phyloP scores from a whole-genome alignment of 1,139 yeast species.

The Arxiozyma bovina region DNA sequence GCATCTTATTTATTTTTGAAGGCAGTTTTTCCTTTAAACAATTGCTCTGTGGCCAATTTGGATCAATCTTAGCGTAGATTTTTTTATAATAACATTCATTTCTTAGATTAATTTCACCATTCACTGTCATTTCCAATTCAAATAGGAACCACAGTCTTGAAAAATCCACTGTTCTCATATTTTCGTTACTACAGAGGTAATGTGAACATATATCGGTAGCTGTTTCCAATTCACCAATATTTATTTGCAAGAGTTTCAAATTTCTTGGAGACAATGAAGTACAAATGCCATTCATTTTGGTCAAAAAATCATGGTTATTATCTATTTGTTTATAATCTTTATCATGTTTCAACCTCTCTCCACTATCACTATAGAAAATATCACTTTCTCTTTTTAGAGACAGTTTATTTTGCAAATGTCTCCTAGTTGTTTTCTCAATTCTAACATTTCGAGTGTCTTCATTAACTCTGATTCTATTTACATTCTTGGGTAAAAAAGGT shows the following conservation, averaged over 20 bases:
- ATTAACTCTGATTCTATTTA: neutral
- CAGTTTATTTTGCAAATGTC: neutral
- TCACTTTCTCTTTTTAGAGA: neutral
- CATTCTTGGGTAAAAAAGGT: neutral
- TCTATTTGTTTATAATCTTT: neutral
- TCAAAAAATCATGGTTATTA: neutral
- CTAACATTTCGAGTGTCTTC: neutral
- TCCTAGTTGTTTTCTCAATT: neutral
- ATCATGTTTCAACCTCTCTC: neutral
- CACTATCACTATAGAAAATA: neutral
- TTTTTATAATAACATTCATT: constrained; percentile 20
- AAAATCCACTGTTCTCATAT: constrained; percentile 8
- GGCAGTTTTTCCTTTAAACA: constrained; percentile 6
- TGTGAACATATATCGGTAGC: constrained; percentile 12
- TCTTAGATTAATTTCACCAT: constrained; percentile 20
- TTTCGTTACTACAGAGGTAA: constrained; percentile 14
- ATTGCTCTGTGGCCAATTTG: constrained; percentile 18
- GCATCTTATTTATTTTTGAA: constrained; percentile 7
- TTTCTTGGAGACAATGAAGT: constrained; percentile 10
- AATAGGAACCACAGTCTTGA: constrained; percentile 26
- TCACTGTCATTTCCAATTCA: constrained; percentile 25
- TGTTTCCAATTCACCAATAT: constrained; percentile 14
- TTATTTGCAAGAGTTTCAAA: constrained; percentile 14
- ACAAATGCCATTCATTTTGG: too few species aligned
- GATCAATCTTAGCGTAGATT: constrained; percentile 19